phyloP scores from a whole-genome alignment of 441 rosid species.

The Bocquillonia castaneifolia region DNA sequence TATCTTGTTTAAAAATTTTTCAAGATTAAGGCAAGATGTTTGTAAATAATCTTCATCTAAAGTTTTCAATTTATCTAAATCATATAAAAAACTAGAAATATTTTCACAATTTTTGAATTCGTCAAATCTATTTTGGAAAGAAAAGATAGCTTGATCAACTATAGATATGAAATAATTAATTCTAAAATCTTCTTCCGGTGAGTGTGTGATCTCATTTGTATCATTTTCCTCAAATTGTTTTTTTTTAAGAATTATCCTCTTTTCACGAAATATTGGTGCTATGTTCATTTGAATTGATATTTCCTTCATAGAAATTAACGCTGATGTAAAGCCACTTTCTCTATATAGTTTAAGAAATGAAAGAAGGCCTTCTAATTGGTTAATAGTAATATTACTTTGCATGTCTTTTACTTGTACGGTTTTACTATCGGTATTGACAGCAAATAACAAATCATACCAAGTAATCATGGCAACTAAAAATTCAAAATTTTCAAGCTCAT shows the following conservation, averaged over 20 bases:
- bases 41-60: background rate
- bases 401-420: background rate
- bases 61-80: background rate
- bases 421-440: background rate
- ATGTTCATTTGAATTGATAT: background rate
- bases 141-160: background rate
- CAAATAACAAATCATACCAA: background rate
- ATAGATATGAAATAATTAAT: background rate
- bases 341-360: background rate
- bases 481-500: conserved; percentile 1
- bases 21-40: background rate
- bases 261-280: background rate
- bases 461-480: background rate
- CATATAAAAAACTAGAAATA: background rate
- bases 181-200: background rate
- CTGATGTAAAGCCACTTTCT: background rate
- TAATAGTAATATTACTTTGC: background rate
- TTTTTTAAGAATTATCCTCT: background rate
- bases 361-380: background rate
- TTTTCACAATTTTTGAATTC: background rate
- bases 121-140: background rate
- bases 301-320: background rate
- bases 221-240: background rate
- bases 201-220: background rate
- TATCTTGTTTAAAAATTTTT: background rate